Base-by-base conservation (phyloP, 768 basidiomycete genomes). In the Mycena rosella region DNA sequence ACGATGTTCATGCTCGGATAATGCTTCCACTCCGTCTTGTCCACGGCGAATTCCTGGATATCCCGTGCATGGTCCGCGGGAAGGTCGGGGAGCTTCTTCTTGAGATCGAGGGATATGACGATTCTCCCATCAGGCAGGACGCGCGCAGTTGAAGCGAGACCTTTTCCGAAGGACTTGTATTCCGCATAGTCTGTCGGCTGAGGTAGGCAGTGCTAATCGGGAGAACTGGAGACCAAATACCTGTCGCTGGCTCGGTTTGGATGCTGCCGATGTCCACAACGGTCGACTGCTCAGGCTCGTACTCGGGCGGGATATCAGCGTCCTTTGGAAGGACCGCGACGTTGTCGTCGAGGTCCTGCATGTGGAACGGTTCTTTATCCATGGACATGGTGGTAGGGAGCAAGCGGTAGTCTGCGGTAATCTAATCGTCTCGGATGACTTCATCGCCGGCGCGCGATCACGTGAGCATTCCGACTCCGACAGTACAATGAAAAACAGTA, bases 1-100 rank as follows among this genome's bases (percentile, higher is more conserved):
- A 90, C 86, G 40, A 91, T 87, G 68, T 82, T 88, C 75, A 91
- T 74, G 13, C 64, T 63, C 13, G 86, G 86, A 55, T 77, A 80
- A 30, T 77, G 70, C 27, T 68, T 74, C 80, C 81, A 82, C 36
- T 76, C 71, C 27, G 62, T 69, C 47, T 77, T 64, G 66, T 86
- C 86, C 14, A 87, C 75, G 1, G 81, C 86, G 72, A 84, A 87
- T 71, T 89, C 88, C 30, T 82, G 75, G 11, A 88, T 84, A 17
- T 84, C 79, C 24, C 73, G 73, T 0, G 83, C 82, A 67, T 86
- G 80, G 45, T 85, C 83, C 42, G 77, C 70, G 4, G 86, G 86
- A 7, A 89, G 74, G 53, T 88, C 86, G 0, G 87, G 87, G 5
- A 88, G 75, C 13, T 78, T 74, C 55, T 84, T 76, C 72, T 86